phyloP scores from a whole-genome alignment of 495 filamentous ascomycete genomes.

The Durotheca rogersii region DNA sequence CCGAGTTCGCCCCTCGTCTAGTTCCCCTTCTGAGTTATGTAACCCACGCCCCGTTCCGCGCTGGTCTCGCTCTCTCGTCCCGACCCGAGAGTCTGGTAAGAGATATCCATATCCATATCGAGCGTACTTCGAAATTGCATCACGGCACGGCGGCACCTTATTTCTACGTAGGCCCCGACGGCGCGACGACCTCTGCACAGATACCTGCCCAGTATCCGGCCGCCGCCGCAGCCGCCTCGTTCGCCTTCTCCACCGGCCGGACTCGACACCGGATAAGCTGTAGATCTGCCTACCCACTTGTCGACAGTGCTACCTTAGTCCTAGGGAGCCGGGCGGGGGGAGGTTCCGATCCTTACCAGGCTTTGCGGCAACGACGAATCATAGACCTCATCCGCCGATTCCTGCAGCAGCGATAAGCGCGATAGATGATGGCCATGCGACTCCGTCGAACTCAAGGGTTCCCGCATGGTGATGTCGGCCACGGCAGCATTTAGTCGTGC shows the following conservation, averaged over 20 bases:
- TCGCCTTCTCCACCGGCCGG: not conserved
- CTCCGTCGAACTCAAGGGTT: not conserved
- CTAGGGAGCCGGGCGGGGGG: too few species aligned
- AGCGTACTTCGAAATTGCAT: not conserved
- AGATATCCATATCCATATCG: not conserved
- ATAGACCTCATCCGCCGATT: slow-evolving; percentile 14
- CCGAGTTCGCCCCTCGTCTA: too few species aligned
- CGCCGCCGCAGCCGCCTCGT: too few species aligned
- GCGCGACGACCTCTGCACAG: too few species aligned
- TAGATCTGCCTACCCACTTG: not conserved
- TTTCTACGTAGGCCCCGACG: too few species aligned
- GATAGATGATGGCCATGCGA: slow-evolving; percentile 4
- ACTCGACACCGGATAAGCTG: not conserved
- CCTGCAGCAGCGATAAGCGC: slow-evolving; percentile 3
- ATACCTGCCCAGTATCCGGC: too few species aligned
- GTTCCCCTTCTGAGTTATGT: too few species aligned
- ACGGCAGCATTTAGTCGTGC: slow-evolving; percentile 1
- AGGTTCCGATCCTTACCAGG: slow-evolving; percentile 7
- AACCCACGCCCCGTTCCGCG: too few species aligned
- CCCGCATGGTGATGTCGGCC: not conserved
- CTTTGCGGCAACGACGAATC: not conserved
- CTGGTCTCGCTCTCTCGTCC: too few species aligned
- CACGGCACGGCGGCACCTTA: too few species aligned
- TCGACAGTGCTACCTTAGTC: too few species aligned
- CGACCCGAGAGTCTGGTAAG: not conserved